A percentile compares a stretch with the other conserved stretches of the same genome.
Conservation (phyloP, 345 rosid genomes). For the Kernera saxatilis region DNA sequence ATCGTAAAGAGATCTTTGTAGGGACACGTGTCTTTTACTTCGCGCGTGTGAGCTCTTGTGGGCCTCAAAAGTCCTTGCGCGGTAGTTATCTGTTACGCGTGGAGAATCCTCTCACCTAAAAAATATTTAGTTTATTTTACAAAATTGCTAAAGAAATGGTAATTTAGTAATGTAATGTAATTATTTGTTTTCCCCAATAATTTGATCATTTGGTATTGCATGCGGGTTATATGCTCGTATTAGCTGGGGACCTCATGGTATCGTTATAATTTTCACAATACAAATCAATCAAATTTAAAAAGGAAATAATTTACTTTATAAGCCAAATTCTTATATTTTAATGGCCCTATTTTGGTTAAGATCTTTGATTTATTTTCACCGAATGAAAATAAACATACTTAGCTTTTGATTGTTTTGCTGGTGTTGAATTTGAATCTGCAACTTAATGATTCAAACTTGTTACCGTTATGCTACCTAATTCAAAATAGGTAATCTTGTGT, state of each 20-base stretch:
- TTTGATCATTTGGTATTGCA: conserved; percentile 24
- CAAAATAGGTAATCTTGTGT: too few species aligned
- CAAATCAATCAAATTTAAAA: not conserved
- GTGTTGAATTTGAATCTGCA: too few species aligned
- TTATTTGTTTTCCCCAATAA: conserved; percentile 5
- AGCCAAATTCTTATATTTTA: not conserved
- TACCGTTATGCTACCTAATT: too few species aligned
- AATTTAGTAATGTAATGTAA: not conserved
- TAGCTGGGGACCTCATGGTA: conserved; percentile 23
- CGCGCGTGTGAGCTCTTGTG: conserved; percentile 33
- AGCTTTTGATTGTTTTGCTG: too few species aligned
- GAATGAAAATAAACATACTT: too few species aligned
- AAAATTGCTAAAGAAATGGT: not conserved
- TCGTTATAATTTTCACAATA: not conserved
- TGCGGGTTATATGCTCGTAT: conserved; percentile 19
- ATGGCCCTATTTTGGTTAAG: not conserved
- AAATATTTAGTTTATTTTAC: not conserved
- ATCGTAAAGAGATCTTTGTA: conserved; percentile 30
- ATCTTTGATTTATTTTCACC: not conserved
- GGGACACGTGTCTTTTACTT: conserved; percentile 34
- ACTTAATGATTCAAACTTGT: too few species aligned
- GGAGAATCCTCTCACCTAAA: conserved; percentile 11
- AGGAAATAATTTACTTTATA: not conserved
- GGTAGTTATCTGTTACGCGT: conserved; percentile 27
- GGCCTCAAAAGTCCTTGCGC: conserved; percentile 24